These are phyloP conservation scores for Sclerotinia spermophila DNA, from an alignment of 2,329 filamentous ascomycete genomes.

Conservation along the genomic window DNA sequence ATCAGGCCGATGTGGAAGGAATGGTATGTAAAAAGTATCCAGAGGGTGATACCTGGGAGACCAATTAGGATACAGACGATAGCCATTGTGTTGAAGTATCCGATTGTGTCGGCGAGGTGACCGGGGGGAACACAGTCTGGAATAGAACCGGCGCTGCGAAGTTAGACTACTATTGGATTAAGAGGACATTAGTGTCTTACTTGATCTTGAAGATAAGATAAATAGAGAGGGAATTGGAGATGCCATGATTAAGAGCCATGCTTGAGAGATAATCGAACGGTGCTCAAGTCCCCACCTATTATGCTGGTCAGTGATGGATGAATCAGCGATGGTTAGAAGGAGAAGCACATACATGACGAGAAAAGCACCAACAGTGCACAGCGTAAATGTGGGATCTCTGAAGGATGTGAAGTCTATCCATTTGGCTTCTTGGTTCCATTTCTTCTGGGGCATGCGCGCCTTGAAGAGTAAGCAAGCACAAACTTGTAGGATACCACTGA, in stretches of 20 bases:
- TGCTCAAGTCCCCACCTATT: constrained; percentile 39
- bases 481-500: not conserved
- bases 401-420: constrained; percentile 38
- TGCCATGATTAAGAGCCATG: constrained; percentile 41
- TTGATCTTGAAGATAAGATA: constrained; percentile 15
- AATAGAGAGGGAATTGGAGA: constrained; percentile 47
- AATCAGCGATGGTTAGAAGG: not conserved
- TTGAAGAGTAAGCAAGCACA: constrained; percentile 4
- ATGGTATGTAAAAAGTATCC: constrained; percentile 50
- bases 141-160: constrained; percentile 42
- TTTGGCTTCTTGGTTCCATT: not conserved
- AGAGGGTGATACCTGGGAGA: constrained; percentile 47
- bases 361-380: constrained; percentile 11
- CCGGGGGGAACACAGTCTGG: constrained; percentile 41
- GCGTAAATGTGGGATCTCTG: constrained; percentile 20
- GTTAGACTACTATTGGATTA: constrained; percentile 45
- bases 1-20: constrained; percentile 44
- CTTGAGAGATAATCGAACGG: constrained; percentile 24
- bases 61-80: constrained; percentile 43
- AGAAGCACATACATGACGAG: constrained; percentile 1
- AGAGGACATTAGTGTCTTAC: not conserved
- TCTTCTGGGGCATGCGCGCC: not conserved
- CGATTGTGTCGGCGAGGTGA: constrained; percentile 49
- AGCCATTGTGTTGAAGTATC: constrained; percentile 51
- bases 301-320: not conserved